These are phyloP conservation scores for Penicillium vulpinum DNA, from an alignment of 2,329 filamentous ascomycete species.

Conservation along the genomic window DNA sequence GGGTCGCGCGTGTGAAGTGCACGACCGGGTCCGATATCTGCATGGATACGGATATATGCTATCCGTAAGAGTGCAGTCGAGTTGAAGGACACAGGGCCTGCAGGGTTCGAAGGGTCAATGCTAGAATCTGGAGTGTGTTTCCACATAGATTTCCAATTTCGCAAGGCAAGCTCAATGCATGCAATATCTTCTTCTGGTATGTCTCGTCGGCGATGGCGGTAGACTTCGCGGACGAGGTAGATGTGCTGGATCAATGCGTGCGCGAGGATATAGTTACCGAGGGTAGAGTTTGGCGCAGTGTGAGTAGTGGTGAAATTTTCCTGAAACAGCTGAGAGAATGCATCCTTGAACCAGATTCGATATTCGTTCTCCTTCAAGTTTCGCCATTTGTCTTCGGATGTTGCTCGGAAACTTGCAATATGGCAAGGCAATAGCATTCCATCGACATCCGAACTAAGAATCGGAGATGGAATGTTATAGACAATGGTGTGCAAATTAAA, in stretches of 20 bases:
- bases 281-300: slow-evolving; percentile 35
- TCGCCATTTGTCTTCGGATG: slow-evolving; percentile 4
- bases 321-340: neutral
- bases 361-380: neutral
- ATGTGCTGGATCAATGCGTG: slow-evolving; percentile 70
- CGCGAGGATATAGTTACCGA: slow-evolving; percentile 68
- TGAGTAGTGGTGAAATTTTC: neutral
- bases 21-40: slow-evolving; percentile 37
- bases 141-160: slow-evolving; percentile 43
- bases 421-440: slow-evolving; percentile 10
- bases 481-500: slow-evolving; percentile 20
- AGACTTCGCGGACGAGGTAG: slow-evolving; percentile 58
- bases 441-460: slow-evolving; percentile 16
- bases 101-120: slow-evolving; percentile 32
- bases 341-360: neutral
- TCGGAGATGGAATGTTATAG: slow-evolving; percentile 15
- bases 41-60: slow-evolving; percentile 50
- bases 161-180: slow-evolving; percentile 45
- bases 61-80: slow-evolving; percentile 64
- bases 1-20: slow-evolving; percentile 65
- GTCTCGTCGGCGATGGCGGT: neutral
- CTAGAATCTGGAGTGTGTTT: slow-evolving; percentile 43
- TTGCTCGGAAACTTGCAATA: slow-evolving; percentile 11
- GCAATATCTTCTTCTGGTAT: slow-evolving; percentile 9
- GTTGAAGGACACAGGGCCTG: slow-evolving; percentile 66